Evolutionary conservation across 208 protist genomes (phyloP), one percentile per base, ranked within the genome.

Genomic region (Leptomonas seymouri): DNA sequence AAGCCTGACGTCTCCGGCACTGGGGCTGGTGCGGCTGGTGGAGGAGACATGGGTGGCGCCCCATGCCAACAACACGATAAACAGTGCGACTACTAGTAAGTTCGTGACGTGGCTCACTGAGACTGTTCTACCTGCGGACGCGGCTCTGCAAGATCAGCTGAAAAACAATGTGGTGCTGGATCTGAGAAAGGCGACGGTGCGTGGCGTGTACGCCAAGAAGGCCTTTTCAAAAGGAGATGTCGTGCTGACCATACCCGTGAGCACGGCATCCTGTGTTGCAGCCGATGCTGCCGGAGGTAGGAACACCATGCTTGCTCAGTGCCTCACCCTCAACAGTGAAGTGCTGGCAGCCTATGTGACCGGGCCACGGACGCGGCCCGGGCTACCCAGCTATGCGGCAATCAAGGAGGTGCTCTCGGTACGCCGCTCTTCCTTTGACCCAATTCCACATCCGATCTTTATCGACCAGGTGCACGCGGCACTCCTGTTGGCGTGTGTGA

Each of bases 401-500:
- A 44, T 87, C 7, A 58, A 78, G 51, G 34, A 51, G 11, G 55
- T 90, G 46, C 56, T 81, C 23, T 82, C 77, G 0, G 64, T 67
- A 57, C 30, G 55, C 44, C 76, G 67, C 27, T 74, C 70, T 34
- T 76, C 63, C 25, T 89, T 93, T 62, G 84, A 90, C 56, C 84
- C 82, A 1, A 71, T 75, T 16, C 82, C 85, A 14, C 87, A 93
- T 51, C 72, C 74, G 2, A 41, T 86, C 16, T 93, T 93, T 67
- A 68, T 89, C 12, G 88, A 93, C 50, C 85, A 90, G 65, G 51
- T 93, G 11, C 67, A 90, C 71, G 61, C 61, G n/a, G 87, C 87
- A 16, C 42, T 89, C 49, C 69, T 75, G 45, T 76, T 93, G 0
- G 85, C 84, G 18, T 87, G 77, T 54, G 85, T 91, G 64, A 64